These are phyloP conservation scores for Aspergillus tanneri DNA, from an alignment of 2,329 filamentous ascomycete genomes.

Conservation along the genomic window DNA sequence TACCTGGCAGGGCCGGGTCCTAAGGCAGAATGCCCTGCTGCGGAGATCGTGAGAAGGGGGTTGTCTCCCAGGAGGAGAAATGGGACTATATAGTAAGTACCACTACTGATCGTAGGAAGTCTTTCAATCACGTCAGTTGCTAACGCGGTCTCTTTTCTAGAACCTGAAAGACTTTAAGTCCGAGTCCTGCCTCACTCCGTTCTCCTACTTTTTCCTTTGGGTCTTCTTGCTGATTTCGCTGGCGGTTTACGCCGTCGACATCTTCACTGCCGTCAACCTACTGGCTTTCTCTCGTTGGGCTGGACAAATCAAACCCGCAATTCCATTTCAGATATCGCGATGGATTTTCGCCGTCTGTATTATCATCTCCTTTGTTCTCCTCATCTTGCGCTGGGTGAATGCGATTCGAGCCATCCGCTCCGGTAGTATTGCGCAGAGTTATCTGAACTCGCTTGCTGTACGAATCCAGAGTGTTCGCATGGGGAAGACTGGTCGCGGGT, in stretches of 20 bases:
- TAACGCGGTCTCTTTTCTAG: constrained; percentile 32
- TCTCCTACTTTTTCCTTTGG: constrained; percentile 85
- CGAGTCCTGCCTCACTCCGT: constrained; percentile 69
- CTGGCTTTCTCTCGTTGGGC: constrained; percentile 88
- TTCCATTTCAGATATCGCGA: constrained; percentile 76
- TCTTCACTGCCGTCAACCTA: constrained; percentile 88
- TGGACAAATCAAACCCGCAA: constrained; percentile 73
- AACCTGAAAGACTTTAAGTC: constrained; percentile 76
- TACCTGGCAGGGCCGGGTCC: constrained; percentile 32
- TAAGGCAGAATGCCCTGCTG: constrained; percentile 62
- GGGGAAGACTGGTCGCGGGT: constrained; percentile 69
- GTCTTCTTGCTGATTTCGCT: constrained; percentile 74
- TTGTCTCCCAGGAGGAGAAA: constrained; percentile 78
- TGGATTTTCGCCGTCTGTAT: constrained; percentile 96
- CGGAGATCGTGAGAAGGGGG: constrained; percentile 59
- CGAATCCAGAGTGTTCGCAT: constrained; percentile 79
- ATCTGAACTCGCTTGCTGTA: constrained; percentile 82
- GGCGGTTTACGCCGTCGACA: constrained; percentile 85
- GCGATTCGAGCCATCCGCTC: constrained; percentile 78
- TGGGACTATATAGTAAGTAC: constrained; percentile 84
- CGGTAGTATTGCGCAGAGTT: constrained; percentile 85
- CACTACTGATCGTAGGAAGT: no score
- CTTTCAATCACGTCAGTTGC: constrained; percentile 4
- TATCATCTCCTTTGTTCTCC: constrained; percentile 81
- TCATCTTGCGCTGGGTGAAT: constrained; percentile 75